Percentiles rank a stretch among this genome's conserved stretches.
Evolutionary conservation across 1,284 basidiomycete genomes (phyloP).

Genomic region (Sporisorium reilianum): DNA sequence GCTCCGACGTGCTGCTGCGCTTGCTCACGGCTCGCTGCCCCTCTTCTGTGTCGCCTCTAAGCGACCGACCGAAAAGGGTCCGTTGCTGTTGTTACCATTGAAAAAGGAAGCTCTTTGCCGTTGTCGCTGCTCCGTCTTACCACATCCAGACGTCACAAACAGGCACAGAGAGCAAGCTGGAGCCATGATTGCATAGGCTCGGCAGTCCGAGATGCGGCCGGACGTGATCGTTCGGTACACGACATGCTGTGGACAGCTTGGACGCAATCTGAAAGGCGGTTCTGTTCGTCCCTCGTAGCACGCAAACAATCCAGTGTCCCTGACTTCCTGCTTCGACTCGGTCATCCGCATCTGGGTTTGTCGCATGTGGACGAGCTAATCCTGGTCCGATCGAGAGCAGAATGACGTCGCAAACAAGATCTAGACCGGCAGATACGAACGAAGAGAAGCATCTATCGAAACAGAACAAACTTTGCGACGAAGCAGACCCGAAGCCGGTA

Average conservation of each 20-base stretch:
- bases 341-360: no score
- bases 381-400: neutral
- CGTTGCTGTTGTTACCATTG: neutral
- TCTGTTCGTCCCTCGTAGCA: neutral
- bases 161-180: neutral
- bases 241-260: neutral
- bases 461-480: slow-evolving; percentile 12
- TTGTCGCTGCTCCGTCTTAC: neutral
- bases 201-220: no score
- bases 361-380: neutral
- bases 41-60: neutral
- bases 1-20: slow-evolving; percentile 1
- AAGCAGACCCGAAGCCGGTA: neutral
- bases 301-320: no score
- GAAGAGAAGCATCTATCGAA: no score
- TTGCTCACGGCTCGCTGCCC: neutral
- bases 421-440: no score
- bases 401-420: neutral
- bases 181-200: no score
- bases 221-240: neutral
- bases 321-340: no score
- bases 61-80: slow-evolving; percentile 19
- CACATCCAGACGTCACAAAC: neutral
- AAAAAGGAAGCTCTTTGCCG: neutral
- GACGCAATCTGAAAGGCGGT: neutral